phyloP scores from a whole-genome alignment of 495 filamentous ascomycete genomes.

The Penicillium pancosmium region DNA sequence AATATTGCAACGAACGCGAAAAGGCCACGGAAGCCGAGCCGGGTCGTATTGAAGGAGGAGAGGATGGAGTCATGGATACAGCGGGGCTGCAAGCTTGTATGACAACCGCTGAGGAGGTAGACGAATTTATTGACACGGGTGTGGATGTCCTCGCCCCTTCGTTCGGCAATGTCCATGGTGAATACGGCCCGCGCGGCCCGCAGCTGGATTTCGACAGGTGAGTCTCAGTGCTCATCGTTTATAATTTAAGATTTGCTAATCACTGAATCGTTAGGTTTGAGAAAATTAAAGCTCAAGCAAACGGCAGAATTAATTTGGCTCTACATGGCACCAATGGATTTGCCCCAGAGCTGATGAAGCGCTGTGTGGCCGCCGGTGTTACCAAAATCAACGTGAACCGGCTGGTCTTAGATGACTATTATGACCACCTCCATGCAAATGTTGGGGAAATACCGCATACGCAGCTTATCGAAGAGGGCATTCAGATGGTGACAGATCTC shows the following conservation, averaged over 20 bases:
- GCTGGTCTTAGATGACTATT: slow-evolving; percentile 55
- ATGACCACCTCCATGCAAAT: slow-evolving; percentile 23
- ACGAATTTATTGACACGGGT: slow-evolving; percentile 69
- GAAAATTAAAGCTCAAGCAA: slow-evolving; percentile 10
- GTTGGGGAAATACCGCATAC: slow-evolving; percentile 28
- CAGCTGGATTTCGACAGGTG: slow-evolving; percentile 65
- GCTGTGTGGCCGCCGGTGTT: slow-evolving; percentile 63
- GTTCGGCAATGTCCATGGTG: slow-evolving; percentile 79
- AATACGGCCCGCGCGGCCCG: slow-evolving; percentile 67
- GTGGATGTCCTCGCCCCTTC: slow-evolving; percentile 75
- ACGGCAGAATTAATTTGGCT: slow-evolving; percentile 60
- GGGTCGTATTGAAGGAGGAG: slow-evolving; percentile 74
- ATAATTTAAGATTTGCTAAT: not conserved
- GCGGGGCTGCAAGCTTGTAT: slow-evolving; percentile 66
- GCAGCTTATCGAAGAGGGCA: slow-evolving; percentile 29
- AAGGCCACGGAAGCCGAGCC: slow-evolving; percentile 76
- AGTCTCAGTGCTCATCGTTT: not conserved
- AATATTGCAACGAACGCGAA: slow-evolving; percentile 66
- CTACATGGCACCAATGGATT: slow-evolving; percentile 73
- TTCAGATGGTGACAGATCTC: slow-evolving; percentile 27
- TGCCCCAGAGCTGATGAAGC: slow-evolving; percentile 55
- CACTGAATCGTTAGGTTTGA: slow-evolving; percentile 13
- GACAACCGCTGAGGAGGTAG: slow-evolving; percentile 69
- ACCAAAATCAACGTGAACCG: slow-evolving; percentile 75
- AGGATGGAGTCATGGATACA: slow-evolving; percentile 75